phyloP scores from a whole-genome alignment of 108 stramenopile genomes.

The Cyclotella sp. region DNA sequence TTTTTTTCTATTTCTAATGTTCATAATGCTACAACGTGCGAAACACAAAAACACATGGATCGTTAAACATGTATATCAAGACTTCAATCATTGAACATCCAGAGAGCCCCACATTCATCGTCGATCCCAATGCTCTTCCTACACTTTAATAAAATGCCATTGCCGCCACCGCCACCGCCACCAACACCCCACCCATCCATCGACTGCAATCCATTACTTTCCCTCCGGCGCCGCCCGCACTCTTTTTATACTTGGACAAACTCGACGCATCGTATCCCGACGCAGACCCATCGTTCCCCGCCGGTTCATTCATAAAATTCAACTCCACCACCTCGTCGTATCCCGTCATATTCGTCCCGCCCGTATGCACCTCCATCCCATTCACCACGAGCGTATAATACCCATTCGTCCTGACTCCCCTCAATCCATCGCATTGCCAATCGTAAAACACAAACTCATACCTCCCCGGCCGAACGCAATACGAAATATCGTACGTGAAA shows the following conservation, averaged over 20 bases:
- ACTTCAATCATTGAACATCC: no score
- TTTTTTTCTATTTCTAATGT: no score
- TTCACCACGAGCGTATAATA: conserved; percentile 43
- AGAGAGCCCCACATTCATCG: no score
- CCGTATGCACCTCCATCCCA: conserved; percentile 36
- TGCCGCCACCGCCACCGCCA: not conserved
- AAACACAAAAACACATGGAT: no score
- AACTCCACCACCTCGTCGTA: conserved; percentile 38
- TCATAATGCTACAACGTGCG: no score
- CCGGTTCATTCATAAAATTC: conserved; percentile 20
- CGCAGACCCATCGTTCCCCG: not conserved
- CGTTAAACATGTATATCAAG: no score
- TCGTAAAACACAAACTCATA: conserved; percentile 50
- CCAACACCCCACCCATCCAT: not conserved
- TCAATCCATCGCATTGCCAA: conserved; percentile 52
- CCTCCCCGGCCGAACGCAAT: conserved; percentile 46
- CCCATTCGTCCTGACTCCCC: conserved; percentile 27
- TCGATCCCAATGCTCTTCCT: no score
- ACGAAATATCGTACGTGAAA: conserved; percentile 35
- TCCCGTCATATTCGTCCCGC: conserved; percentile 28
- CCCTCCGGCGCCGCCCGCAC: not conserved
- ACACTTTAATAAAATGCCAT: no score
- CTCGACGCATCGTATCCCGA: not conserved
- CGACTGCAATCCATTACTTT: not conserved
- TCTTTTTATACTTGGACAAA: not conserved